Conservation (phyloP, 306 rosid genomes). For the Acacia melanoxylon region DNA sequence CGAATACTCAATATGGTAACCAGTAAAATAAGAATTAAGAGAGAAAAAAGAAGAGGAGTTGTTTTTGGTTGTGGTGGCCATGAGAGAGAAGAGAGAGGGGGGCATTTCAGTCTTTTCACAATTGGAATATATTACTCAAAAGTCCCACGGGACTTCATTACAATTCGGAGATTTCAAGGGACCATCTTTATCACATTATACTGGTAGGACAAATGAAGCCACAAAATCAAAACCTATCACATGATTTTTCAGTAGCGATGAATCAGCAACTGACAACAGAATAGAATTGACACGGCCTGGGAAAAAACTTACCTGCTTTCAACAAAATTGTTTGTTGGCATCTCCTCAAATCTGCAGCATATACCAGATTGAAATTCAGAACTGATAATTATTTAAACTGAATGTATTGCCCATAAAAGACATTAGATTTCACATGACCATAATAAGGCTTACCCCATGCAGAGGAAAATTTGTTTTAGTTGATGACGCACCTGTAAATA, state of each 20-base stretch:
- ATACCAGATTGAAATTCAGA: conserved; percentile 15
- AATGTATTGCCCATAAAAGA: conserved; percentile 20
- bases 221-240: background rate
- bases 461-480: conserved; percentile 75
- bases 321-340: conserved; percentile 94
- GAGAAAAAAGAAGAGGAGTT: too few relatives aligned
- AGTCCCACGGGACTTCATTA: too few relatives aligned
- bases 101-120: too few relatives aligned
- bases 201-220: background rate
- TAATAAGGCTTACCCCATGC: conserved; percentile 76
- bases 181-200: background rate
- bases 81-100: too few relatives aligned
- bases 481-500: conserved; percentile 74
- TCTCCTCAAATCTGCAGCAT: conserved; percentile 88
- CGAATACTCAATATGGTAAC: too few relatives aligned
- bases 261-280: background rate
- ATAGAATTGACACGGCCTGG: conserved; percentile 13
- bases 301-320: conserved; percentile 79
- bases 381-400: conserved; percentile 14
- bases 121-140: too few relatives aligned
- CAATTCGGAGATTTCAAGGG: too few relatives aligned
- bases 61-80: too few relatives aligned
- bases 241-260: background rate
- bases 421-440: conserved; percentile 15
- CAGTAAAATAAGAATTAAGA: too few relatives aligned